A percentile compares a stretch with the other conserved stretches of the same genome.
phyloP scores from a whole-genome alignment of 768 basidiomycete genomes.

The Boletus subparvulus region DNA sequence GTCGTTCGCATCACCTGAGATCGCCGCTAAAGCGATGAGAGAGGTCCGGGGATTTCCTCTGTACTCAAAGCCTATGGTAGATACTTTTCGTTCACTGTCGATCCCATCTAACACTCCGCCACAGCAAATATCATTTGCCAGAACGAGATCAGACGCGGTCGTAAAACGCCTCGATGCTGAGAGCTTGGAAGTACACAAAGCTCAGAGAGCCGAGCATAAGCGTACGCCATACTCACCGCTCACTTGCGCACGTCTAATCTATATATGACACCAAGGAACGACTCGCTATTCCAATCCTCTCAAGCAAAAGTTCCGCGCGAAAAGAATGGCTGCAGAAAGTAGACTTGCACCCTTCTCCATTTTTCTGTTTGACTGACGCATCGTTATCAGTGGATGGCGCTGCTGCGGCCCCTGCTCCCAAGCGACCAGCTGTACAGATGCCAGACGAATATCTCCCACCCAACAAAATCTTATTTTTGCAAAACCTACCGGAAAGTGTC shows the following conservation, averaged over 20 bases:
- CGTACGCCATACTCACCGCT: conserved; percentile 48
- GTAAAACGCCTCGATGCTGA: conserved; percentile 72
- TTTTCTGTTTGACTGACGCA: conserved; percentile 1
- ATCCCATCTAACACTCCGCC: background rate
- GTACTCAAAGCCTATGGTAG: conserved; percentile 96
- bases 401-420: conserved; percentile 61
- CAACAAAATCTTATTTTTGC: conserved; percentile 98
- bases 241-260: background rate
- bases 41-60: conserved; percentile 94
- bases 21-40: conserved; percentile 83
- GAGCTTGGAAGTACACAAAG: conserved; percentile 73
- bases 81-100: background rate
- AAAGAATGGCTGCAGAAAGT: conserved; percentile 83
- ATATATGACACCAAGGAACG: conserved; percentile 46
- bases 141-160: conserved; percentile 85
- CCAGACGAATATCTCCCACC: conserved; percentile 99
- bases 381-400: conserved; percentile 61
- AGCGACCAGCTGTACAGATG: conserved; percentile 90
- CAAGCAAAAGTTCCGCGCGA: conserved; percentile 80
- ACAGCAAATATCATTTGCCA: conserved; percentile 96
- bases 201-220: conserved; percentile 74
- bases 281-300: conserved; percentile 89
- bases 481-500: conserved; percentile 91
- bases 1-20: conserved; percentile 79
- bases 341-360: conserved; percentile 2